Evolutionary conservation across 495 filamentous ascomycete species (phyloP).

Genomic region (Aspergillus taichungensis): DNA sequence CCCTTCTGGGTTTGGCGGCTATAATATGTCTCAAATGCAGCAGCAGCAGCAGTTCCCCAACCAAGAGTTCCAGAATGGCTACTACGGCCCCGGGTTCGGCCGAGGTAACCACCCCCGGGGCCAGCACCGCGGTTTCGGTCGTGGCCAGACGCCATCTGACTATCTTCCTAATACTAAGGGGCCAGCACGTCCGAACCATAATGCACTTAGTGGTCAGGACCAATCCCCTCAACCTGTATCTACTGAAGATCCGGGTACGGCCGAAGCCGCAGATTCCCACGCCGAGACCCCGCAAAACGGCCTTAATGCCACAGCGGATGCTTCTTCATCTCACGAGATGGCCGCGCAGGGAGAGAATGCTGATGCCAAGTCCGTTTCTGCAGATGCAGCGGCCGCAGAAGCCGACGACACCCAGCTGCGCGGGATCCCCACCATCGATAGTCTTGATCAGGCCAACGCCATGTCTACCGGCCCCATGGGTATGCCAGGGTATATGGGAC

Average conservation of each 20-base stretch:
- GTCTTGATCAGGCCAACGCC: conserved; percentile 25
- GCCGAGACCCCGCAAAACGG: background rate
- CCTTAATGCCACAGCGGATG: no score
- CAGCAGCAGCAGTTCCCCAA: conserved; percentile 43
- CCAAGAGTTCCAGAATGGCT: conserved; percentile 55
- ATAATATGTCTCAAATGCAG: conserved; percentile 56
- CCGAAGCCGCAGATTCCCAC: conserved; percentile 17
- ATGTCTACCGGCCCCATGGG: conserved; percentile 11
- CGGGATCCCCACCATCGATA: conserved; percentile 40
- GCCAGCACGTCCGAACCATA: conserved; percentile 25
- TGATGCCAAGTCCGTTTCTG: no score
- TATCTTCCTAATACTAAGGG: conserved; percentile 29
- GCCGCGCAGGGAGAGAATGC: no score
- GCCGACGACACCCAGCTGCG: conserved; percentile 22
- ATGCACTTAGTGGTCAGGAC: conserved; percentile 11
- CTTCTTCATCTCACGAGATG: no score
- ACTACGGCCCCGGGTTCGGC: conserved; percentile 44
- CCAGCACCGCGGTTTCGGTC: conserved; percentile 54
- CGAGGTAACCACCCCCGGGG: conserved; percentile 56
- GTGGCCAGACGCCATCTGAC: conserved; percentile 37
- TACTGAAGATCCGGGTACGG: conserved; percentile 8
- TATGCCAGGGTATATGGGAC: conserved; percentile 16
- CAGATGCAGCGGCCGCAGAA: conserved; percentile 12
- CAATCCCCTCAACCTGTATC: conserved; percentile 17
- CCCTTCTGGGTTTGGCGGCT: conserved; percentile 68